Evolutionary conservation across 176 grass and related monocot genomes (phyloP), one percentile per base, ranked within the genome.

Genomic region (Avena atlantica): DNA sequence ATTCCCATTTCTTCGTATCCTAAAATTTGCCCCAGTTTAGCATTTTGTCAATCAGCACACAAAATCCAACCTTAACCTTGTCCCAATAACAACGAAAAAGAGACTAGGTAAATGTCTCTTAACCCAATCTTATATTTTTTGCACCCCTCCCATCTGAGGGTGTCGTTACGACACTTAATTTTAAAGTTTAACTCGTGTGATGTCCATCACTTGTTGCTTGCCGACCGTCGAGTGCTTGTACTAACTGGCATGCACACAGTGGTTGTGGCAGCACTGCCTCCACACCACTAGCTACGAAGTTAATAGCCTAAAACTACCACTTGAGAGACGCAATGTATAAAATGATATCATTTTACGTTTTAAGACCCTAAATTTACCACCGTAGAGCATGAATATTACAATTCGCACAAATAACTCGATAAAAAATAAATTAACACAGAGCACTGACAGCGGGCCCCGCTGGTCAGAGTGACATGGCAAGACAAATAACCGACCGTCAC

Each of bases 261-360:
- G 25, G 96, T 82, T 83, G 7, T 98, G 96, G 92, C 87, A 98
- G 42, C 90, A 79, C 68, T 93, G 92, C 65, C 90, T 98, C 84
- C 90, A 92, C 87, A 91, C 85, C 2, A 88, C 85, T 36, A 86
- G 88, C 56, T 92, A 94, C 20, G 93, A 95, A 25, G 25, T 25
- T 25, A 25, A 25, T 25, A 25, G 25, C 25, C 25, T 25, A 25
- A 25, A 25, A 25, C 25, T 25, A 25, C 25, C 25, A 25, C 25
- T 25, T 25, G 25, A 25, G 25, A 25, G 25, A 25, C 25, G 25
- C 25, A 25, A 25, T 25, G 25, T 25, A 25, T 25, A 25, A 25
- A 25, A 25, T 25, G 25, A 25, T 25, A 25, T 25, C 25, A 25
- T 25, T 25, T 25, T 25, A 25, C 25, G 25, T 25, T 25, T 25